Base-by-base conservation (phyloP, 108 stramenopile genomes). In the Chaetoceros muelleri region DNA sequence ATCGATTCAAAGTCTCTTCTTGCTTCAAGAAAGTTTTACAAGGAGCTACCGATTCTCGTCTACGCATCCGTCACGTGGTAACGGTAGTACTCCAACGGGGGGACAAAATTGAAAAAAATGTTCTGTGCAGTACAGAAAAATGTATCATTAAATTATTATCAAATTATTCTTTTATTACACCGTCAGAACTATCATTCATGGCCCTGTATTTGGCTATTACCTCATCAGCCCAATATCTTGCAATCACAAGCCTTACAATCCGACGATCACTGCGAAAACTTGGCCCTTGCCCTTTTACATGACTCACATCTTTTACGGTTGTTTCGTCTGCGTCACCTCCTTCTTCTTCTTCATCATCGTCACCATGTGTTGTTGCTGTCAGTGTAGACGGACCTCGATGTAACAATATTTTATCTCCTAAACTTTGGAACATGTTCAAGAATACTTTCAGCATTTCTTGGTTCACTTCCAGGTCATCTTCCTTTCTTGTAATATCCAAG, bases 241-340 rank as follows among this genome's bases (percentile, higher is more conserved):
- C 92, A 48, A 93, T 85, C 26, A 93, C 46, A 19, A 89, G 57
- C 46, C 92, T 76, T 51, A 85, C 68, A 24, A 93, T 72, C 28
- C 92, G 64, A n/a, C 92, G 73, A 73, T 93, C 92, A 1, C 83
- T 80, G 49, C 80, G 61, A 74, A 90, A 87, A 44, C 77, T 79
- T 17, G 81, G 57, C 54, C 27, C 49, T 30, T 1, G 56, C 44
- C 3, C 47, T 40, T 28, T 50, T n/a, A n/a, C n/a, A n/a, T n/a
- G n/a, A n/a, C n/a, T n/a, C n/a, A n/a, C n/a, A n/a, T n/a, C n/a
- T n/a, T n/a, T 22, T 73, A 60, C 48, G 21, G 54, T 22, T 31
- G 40, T 31, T 1, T 70, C 44, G 22, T 45, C 51, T 46, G 10
- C 57, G 0, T 71, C 57, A 17, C 52, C 70, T 29, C 30, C 60